A percentile compares a stretch with the other conserved stretches of the same genome.
These are phyloP conservation scores for Chrysosphaeria jannelii DNA, from an alignment of 2,329 filamentous ascomycete genomes.

Conservation along the genomic window DNA sequence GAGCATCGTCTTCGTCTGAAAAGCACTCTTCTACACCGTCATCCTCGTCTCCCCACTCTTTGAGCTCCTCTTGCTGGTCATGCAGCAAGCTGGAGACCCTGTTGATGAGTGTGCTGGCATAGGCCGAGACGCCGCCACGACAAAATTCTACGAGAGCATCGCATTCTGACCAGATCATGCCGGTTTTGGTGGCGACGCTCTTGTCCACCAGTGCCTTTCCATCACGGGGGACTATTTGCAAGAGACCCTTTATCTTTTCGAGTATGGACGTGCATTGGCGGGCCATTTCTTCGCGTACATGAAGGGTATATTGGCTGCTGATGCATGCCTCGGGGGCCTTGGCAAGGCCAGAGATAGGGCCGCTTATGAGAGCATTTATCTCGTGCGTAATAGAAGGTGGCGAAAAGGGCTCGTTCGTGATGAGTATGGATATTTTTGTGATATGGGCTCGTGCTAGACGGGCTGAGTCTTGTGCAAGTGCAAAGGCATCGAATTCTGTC, in stretches of 20 bases:
- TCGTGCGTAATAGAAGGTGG: constrained; percentile 48
- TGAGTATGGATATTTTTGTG: constrained; percentile 63
- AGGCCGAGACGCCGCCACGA: constrained; percentile 33
- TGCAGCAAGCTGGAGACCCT: constrained; percentile 45
- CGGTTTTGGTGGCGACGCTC: constrained; percentile 21
- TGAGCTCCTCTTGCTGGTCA: constrained; percentile 62
- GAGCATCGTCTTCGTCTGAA: constrained; percentile 21
- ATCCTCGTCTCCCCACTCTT: constrained; percentile 56
- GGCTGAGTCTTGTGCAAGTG: constrained; percentile 40
- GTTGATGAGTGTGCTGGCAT: constrained; percentile 40
- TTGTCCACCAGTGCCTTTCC: constrained; percentile 19
- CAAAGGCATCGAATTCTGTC: constrained; percentile 25
- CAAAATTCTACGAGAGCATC: constrained; percentile 38
- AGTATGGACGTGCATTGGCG: constrained; percentile 27
- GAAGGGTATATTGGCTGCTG: constrained; percentile 32
- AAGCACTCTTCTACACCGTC: no score
- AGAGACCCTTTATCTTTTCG: constrained; percentile 26
- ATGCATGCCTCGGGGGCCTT: constrained; percentile 37
- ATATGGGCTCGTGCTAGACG: constrained; percentile 51
- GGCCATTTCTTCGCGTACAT: constrained; percentile 13
- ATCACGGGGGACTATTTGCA: constrained; percentile 27
- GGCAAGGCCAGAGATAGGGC: constrained; percentile 44
- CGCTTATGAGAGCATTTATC: constrained; percentile 28
- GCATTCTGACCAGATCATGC: constrained; percentile 58
- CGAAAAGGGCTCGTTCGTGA: constrained; percentile 68